Evolutionary conservation across 1,139 yeast species (phyloP), one percentile per base, ranked within the genome.

Genomic region (Candida mesenterica): DNA sequence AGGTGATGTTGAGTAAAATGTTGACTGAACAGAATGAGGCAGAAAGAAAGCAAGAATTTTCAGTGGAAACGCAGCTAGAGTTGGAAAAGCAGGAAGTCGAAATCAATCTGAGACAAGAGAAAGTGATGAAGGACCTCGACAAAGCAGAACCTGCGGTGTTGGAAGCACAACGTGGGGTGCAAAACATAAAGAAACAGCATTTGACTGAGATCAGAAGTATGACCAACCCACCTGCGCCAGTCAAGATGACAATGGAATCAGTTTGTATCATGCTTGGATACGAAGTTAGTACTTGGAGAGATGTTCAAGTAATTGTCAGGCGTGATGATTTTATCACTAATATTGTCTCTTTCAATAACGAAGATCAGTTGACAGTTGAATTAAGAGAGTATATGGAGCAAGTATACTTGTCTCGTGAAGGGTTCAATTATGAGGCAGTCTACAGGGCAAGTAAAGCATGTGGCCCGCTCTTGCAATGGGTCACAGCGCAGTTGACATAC

Each of bases 381-480:
- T 50, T 80, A 20, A 62, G 86, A 29, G 54, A 59, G 3, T 70
- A 61, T 40, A 79, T 87, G 83, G 80, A 79, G 36, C 50, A 58
- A 2, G 68, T 65, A 0, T 92, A 85, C 49, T 61, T 90, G 17
- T 62, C 82, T 0, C 62, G 81, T 37, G 74, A 81, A 0, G 84
- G 77, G 36, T 90, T 75, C 52, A 87, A 75, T 31, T 84, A 65
- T 50, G 92, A 83, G 36, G 62, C 83, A 0, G 96, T 87, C 0
- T 79, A 86, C 50, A 68, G 97, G 34, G 97, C 97, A 3, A 84
- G 95, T 60, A 88, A 86, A 52, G 97, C 97, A 0, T 89, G 97
- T 65, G 97, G 97, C 0, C 98, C 98, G 0, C 64, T 92, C 32
- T 57, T 86, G 19, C 82, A 81, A 44, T 92, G 98, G 98, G 94